Base-by-base conservation (phyloP, 257 asterid genomes). In the Primulina tabacum region DNA sequence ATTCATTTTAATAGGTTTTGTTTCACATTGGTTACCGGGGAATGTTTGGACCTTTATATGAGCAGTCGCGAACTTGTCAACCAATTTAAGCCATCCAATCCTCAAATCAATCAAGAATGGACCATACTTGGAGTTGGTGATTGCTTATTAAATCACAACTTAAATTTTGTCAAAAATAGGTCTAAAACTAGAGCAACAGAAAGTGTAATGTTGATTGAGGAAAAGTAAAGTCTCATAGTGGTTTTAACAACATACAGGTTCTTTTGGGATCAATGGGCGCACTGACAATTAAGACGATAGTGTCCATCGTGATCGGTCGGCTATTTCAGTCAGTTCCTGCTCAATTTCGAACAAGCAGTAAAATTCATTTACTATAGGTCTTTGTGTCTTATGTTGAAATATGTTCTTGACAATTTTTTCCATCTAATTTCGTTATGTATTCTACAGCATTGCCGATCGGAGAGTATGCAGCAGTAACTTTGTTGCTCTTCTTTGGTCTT, bases 261-360 rank as follows among this genome's bases (percentile, higher is more conserved):
- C 99, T 94, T 83, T 59, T 94, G 73, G 99, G 99, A 71, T 94
- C 97, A 43, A 89, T 91, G 92, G 99, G 90, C 52, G 99, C 99
- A 59, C 84, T 94, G 26, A 88, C 97, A 18, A 92, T 94, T 38
- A 94, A 91, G 97, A 81, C 97, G 5, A 72, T 89, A 75, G 82
- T 94, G 14, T 94, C 99, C 9, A 96, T 94, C 68, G 35, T 88
- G 73, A 91, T 94, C 24, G 97, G 97, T 59, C 79, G 86, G 37
- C 80, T 91, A 83, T 94, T 94, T 77, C 91, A 94, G 75, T 88
- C 95, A 0, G 97, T 94, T 38, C 99, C 99, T 53, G 88, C 97
- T 80, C 99, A 89, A 69, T 94, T 94, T 82, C 99, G 89, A 83
- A 94, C 99, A 73, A 94, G 97, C 91, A 50, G 57, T 17, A 16